Base-by-base conservation (phyloP, 2,329 filamentous ascomycete species). In the Penicillium rolfsii region DNA sequence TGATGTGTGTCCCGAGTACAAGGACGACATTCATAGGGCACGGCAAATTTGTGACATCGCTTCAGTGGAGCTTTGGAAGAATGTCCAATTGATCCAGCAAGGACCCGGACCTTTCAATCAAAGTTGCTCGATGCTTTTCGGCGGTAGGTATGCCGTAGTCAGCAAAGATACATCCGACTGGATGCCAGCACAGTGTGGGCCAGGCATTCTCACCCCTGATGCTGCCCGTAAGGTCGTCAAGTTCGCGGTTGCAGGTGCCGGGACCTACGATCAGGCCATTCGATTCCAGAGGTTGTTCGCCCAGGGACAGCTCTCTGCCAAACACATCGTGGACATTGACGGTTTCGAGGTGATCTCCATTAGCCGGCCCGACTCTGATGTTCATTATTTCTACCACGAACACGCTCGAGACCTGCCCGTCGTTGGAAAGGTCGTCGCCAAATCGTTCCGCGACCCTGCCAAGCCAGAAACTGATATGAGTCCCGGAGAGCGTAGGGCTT, bases 1-100 rank as follows among this genome's bases (percentile, higher is more conserved):
- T 71, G 85, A 90, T 40, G 94, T 96, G 16, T 97, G 93, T 70
- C 89, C 90, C 0, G 95, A 98, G 74, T 90, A 93, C 71, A 81
- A 77, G 0, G 79, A 83, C 0, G 85, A 94, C 64, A 82, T 98
- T 60, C 77, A 85, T 16, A 79, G 82, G 0, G 92, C 93, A 0
- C 80, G 89, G 7, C 74, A 74, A 1, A 74, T 94, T 30, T 96
- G 92, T 69, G 83, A 87, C 22, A 71, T 81, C 14, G 91, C 91
- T 1, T 82, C 86, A 3, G 70, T 79, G 1, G 91, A 98, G 75
- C 81, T 95, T 38, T 84, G 85, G 63, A 81, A 84, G 55, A 81
- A 88, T 38, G 76, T 81, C 5, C 72, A 82, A 30, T 78, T 89
- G 7, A 77, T 80, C 1, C 61, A 72, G 1, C 73, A 75, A 2